A percentile compares a stretch with the other conserved stretches of the same genome.
Conservation (phyloP, 257 asterid genomes). For the Fraxinus americana region DNA sequence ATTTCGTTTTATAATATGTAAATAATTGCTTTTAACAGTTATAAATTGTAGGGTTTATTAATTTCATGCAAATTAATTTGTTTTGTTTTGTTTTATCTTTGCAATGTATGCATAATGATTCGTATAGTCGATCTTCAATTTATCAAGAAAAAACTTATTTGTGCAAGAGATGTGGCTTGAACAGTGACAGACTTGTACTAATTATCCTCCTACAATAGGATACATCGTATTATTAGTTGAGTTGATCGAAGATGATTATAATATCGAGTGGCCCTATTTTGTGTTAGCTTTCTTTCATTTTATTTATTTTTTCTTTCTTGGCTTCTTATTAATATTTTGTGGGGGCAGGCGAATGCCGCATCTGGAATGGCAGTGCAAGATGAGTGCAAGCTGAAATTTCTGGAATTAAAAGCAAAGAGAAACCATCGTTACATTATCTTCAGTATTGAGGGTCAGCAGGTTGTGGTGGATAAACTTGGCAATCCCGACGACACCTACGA, state of each 20-base stretch:
- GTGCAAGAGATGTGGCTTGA: too few species aligned
- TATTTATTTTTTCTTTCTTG: too few species aligned
- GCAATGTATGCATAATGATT: neutral
- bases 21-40: neutral
- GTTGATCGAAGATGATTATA: too few species aligned
- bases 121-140: too few species aligned
- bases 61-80: neutral
- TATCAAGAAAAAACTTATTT: too few species aligned
- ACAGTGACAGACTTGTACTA: too few species aligned
- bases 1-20: neutral
- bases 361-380: conserved; percentile 37
- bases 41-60: neutral
- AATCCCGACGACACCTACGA: conserved; percentile 28
- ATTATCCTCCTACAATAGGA: too few species aligned
- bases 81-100: too few species aligned
- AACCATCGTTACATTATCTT: conserved; percentile 29
- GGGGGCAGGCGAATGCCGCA: conserved; percentile 29
- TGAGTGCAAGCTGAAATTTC: conserved; percentile 33
- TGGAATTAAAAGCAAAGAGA: conserved; percentile 37
- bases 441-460: conserved; percentile 36
- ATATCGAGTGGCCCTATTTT: too few species aligned
- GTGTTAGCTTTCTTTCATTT: too few species aligned
- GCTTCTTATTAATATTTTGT: neutral
- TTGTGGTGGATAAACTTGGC: conserved; percentile 33
- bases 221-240: too few species aligned